phyloP scores from a whole-genome alignment of 192 early-diverging fungal species.

The Glomus cerebriforme region DNA sequence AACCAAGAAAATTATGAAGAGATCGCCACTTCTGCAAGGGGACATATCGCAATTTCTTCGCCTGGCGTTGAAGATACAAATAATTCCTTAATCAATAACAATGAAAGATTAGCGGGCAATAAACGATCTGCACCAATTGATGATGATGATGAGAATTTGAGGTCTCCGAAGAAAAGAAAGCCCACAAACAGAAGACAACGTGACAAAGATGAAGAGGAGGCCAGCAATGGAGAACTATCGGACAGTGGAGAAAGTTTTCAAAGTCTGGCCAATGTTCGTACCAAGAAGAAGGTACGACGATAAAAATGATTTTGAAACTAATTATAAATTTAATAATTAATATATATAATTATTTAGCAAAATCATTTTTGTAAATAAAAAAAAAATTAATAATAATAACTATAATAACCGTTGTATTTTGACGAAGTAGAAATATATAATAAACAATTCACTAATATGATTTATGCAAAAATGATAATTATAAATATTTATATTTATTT shows the following conservation, averaged over 20 bases:
- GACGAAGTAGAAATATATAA: too few relatives aligned
- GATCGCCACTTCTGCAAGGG: too few relatives aligned
- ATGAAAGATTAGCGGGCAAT: too few relatives aligned
- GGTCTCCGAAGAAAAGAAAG: background rate
- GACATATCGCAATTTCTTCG: too few relatives aligned
- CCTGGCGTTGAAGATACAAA: background rate
- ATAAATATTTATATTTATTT: too few relatives aligned
- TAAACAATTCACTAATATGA: too few relatives aligned
- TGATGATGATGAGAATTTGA: slow-evolving; percentile 8
- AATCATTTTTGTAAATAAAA: too few relatives aligned
- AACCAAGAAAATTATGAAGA: too few relatives aligned
- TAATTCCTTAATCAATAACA: background rate
- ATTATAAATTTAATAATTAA: background rate
- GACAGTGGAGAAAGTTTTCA: background rate
- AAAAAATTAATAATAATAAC: too few relatives aligned
- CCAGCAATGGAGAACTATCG: background rate
- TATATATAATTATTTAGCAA: too few relatives aligned
- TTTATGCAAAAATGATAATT: too few relatives aligned
- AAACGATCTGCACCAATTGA: slow-evolving; percentile 1
- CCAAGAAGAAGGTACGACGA: background rate
- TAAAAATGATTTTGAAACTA: background rate
- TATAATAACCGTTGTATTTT: too few relatives aligned
- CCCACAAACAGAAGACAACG: background rate
- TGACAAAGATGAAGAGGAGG: background rate
- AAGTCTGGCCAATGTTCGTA: slow-evolving; percentile 9